Base-by-base conservation (phyloP, 345 rosid species). In the Pugionium cornutum region DNA sequence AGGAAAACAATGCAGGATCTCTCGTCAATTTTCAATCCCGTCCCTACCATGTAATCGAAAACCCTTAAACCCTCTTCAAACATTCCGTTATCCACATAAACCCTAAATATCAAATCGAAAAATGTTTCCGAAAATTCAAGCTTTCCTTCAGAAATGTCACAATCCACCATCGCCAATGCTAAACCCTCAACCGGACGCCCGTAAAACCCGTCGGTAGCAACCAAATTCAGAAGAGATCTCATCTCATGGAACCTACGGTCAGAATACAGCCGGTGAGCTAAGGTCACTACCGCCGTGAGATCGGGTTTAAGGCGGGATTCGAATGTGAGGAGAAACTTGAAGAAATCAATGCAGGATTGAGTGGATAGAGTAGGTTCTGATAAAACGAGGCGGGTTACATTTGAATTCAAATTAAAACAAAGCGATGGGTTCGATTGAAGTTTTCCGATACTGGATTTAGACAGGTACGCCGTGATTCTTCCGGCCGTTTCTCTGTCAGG, bases 1-100 rank as follows among this genome's bases (percentile, higher is more conserved):
- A 92, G 75, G 76, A 64, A 84, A 4, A 83, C 90, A 74, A 86
- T 84, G 70, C 95, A 92, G 2, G 95, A 84, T 77, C 92, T 76
- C 37, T 86, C 88, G 48, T 86, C 89, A 28, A 87, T 79, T 54
- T 64, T 71, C 9, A 89, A 40, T 25, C 86, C 81, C 11, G 46
- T 79, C 41, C 34, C 66, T 58, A 73, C 70, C 89, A 87, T 82
- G 77, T 76, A 80, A 72, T 78, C 80, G 33, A 89, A 92, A 43
- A 84, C 82, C 74, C n/a, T 53, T 9, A 68, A 7, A 67, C 89
- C 78, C 53, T 86, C 86, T 44, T 70, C 75, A 49, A 87, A 87
- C 88, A 81, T 76, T 39, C 67, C 76, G 60, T 79, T 70, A 58
- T 92, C 89, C 0, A 77, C 84, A 75, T 83, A 89, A 59, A 87